Base-by-base conservation (phyloP, 2,329 filamentous ascomycete genomes). In the Alternaria incomplexa region DNA sequence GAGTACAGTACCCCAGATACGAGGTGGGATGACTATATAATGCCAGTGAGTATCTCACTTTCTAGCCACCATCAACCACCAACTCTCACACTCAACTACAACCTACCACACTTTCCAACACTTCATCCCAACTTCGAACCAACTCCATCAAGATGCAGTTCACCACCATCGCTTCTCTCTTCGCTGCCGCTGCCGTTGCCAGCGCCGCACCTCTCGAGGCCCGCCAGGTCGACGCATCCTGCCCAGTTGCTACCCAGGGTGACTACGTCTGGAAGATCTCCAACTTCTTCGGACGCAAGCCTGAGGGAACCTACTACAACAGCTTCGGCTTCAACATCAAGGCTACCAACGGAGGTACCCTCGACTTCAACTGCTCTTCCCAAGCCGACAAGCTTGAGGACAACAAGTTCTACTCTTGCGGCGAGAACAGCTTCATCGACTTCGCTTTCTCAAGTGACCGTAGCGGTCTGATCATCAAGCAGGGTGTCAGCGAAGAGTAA, bases 231-330 rank as follows among this genome's bases (percentile, higher is more conserved):
- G 51, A 45, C 6, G 57, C 30, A 5, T 51, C 56, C n/a, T 64
- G 60, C 56, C 58, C 61, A 8, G 57, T 62, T 28, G 36, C 56
- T 17, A 55, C 58, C 36, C 5, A 20, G 10, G 70, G 70, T 26
- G 65, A 70, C 56, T 68, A 70, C 56, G 36, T 69, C 60, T 73
- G 70, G 70, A 70, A 69, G 53, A 58, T 73, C 43, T 62, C 59
- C 45, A 46, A 65, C 20, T 69, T 73, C 61, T 58, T 11, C 45
- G 64, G 65, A 13, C 69, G 68, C 61, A 71, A 71, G 60, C 67
- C 62, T n/a, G 60, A 70, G 23, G 67, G 65, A 60, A 66, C 58
- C 50, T 58, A 56, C 36, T 65, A 67, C 61, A 66, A 56, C 63
- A 59, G 53, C 28, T 40, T 73, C 26, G 17, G 32, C 26, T 73